Conservation (phyloP, 2,329 filamentous ascomycete species). For the Pyrenophora graminea region DNA sequence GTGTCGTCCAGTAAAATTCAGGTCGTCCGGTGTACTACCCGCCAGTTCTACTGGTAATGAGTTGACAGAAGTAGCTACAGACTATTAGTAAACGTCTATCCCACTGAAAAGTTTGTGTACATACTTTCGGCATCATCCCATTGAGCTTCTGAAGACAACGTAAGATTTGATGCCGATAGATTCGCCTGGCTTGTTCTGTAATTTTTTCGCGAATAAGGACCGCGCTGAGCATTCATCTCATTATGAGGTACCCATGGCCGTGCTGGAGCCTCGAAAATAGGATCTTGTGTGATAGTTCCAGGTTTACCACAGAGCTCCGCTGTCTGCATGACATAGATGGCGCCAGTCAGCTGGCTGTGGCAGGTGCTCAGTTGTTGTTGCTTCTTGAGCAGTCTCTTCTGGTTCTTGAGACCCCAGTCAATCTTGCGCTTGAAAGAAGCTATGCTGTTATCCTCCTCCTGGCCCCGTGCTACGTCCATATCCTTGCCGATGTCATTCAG, state of each 20-base stretch:
- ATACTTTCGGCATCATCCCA: conserved; percentile 21
- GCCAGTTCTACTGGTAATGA: conserved; percentile 30
- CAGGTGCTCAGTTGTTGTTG: conserved; percentile 27
- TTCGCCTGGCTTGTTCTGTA: conserved; percentile 26
- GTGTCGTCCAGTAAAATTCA: conserved; percentile 15
- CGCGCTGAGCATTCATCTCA: conserved; percentile 16
- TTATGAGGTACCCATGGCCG: conserved; percentile 27
- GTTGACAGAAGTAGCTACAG: conserved; percentile 19
- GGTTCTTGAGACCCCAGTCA: conserved; percentile 37
- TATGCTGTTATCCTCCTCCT: conserved; percentile 27
- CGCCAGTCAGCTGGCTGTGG: conserved; percentile 33
- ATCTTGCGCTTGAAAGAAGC: conserved; percentile 32
- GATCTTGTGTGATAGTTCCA: conserved; percentile 16
- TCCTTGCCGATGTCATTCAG: conserved; percentile 38
- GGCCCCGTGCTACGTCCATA: conserved; percentile 30
- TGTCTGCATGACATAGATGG: conserved; percentile 35
- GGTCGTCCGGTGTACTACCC: conserved; percentile 35
- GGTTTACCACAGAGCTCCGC: conserved; percentile 25
- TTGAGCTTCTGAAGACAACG: conserved; percentile 19
- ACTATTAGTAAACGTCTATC: conserved; percentile 5
- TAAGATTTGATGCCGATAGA: conserved; percentile 28
- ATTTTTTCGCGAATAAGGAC: conserved; percentile 33
- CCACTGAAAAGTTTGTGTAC: neutral
- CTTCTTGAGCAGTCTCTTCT: conserved; percentile 29
- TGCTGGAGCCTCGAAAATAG: conserved; percentile 26